These are phyloP conservation scores for Ettlia oleoabundans DNA, from an alignment of 139 green algal genomes.

Conservation along the genomic window DNA sequence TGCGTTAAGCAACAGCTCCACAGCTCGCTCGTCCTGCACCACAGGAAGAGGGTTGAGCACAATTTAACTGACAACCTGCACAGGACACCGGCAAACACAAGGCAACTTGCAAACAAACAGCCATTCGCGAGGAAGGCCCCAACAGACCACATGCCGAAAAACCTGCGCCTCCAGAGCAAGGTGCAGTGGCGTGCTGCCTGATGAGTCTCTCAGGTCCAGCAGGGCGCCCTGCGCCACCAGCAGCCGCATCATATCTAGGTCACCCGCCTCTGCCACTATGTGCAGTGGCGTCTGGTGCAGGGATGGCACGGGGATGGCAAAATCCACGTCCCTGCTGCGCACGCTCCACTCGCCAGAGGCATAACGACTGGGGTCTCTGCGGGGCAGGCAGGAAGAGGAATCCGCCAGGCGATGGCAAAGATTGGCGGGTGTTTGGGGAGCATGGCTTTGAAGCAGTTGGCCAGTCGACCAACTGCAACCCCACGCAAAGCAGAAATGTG, in stretches of 20 bases:
- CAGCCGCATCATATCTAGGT: conserved; percentile 8
- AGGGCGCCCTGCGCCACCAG: conserved; percentile 2
- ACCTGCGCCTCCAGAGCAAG: conserved; percentile 21
- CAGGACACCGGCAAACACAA: too few relatives aligned
- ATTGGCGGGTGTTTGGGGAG: too few relatives aligned
- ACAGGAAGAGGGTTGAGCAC: background rate
- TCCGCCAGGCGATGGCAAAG: too few relatives aligned
- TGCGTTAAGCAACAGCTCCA: background rate
- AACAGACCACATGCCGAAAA: too few relatives aligned
- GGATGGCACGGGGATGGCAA: conserved; percentile 4
- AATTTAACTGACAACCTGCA: too few relatives aligned
- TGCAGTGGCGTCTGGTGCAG: conserved; percentile 24
- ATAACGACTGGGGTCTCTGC: conserved; percentile 24
- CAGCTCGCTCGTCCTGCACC: conserved; percentile 11
- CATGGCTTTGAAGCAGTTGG: background rate
- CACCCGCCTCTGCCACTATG: conserved; percentile 17
- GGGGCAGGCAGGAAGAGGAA: background rate
- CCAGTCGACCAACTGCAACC: too few relatives aligned
- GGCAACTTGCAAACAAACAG: too few relatives aligned
- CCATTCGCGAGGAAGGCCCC: background rate
- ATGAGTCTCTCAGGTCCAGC: background rate
- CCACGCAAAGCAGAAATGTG: too few relatives aligned
- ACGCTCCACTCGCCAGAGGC: background rate
- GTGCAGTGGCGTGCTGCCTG: conserved; percentile 7
- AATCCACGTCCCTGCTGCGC: background rate